Evolutionary conservation across 2,329 filamentous ascomycete genomes (phyloP).

Genomic region (Penicillium occitanis): DNA sequence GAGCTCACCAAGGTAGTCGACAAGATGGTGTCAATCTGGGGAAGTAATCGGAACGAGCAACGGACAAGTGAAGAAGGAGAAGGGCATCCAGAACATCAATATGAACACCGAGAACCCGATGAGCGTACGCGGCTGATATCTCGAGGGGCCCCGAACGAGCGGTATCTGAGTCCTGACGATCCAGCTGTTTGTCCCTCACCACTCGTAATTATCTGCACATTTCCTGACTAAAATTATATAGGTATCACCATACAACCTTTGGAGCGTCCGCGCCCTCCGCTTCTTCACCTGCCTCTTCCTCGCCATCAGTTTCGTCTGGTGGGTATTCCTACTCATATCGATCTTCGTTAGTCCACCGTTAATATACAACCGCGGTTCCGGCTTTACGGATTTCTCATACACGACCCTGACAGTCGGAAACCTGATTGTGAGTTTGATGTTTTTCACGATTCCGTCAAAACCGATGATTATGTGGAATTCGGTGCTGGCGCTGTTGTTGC

Average conservation of each 20-base stretch:
- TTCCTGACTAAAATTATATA: conserved; percentile 23
- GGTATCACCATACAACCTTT: conserved; percentile 90
- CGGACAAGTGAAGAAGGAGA: conserved; percentile 13
- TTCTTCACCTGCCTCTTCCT: conserved; percentile 76
- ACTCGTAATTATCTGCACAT: neutral
- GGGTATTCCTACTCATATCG: conserved; percentile 83
- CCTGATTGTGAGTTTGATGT: conserved; percentile 73
- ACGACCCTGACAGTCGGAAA: conserved; percentile 75
- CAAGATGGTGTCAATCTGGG: conserved; percentile 31
- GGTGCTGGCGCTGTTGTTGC: conserved; percentile 64
- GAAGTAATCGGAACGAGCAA: conserved; percentile 21
- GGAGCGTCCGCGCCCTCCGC: conserved; percentile 79
- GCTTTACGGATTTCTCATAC: conserved; percentile 86
- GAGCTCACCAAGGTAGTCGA: neutral
- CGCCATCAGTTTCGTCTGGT: conserved; percentile 80
- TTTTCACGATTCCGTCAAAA: conserved; percentile 82
- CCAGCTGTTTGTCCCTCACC: conserved; percentile 60
- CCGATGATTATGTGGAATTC: conserved; percentile 72
- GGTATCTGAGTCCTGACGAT: conserved; percentile 74
- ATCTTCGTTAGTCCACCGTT: conserved; percentile 87
- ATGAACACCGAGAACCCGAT: conserved; percentile 46
- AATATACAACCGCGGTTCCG: conserved; percentile 83
- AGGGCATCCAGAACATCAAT: neutral
- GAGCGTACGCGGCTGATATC: conserved; percentile 69
- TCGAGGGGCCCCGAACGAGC: conserved; percentile 57